Evolutionary conservation across 75 land plant species (phyloP), one percentile per base, ranked within the genome.

Genomic region (Picea sitchensis): DNA sequence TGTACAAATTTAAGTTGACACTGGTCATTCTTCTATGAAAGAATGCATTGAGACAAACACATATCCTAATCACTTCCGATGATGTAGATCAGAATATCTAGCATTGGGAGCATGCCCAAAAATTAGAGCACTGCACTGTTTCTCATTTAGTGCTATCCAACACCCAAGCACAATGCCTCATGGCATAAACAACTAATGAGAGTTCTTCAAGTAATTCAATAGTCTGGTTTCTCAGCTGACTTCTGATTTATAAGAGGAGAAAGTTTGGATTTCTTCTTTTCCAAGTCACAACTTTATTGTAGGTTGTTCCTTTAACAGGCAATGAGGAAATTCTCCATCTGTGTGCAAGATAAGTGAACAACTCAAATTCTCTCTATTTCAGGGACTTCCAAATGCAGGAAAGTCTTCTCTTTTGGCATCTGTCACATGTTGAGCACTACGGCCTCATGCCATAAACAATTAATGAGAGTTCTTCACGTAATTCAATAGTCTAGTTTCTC

Each of bases 331-430:
- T 65, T 14, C 58, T 81, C 32, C 61, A 32, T 63, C 21, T 56
- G 21, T 58, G 54, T 71, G 54, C 8, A 71, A n/a, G 56, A 71
- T n/a, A 9, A 60, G 30, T 18, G 8, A 11, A 18, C 56, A 6
- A 8, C 77, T 71, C 44, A 2, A 7, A 20, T 67, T 71, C 77
- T 75, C 14, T 64, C 12, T 80, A 5, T 78, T 76, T 69, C 71
- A 96, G 99, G 99, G 99, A 51, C 89, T 97, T 71, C 99, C 99
- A 75, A 97, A 97, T 90, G 96, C 99, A 81, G 99, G 99, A 76
- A 94, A 96, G 77, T 96, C 99, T 65, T 95, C 99, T 0, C 90
- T 96, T 58, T 63, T 97, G 73, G 88, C 96, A 56, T 93, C 98
- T 30, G 89, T 95, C 41, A 94, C 98, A 23, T 41, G 34, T 32